Evolutionary conservation across 495 filamentous ascomycete genomes (phyloP), one percentile per base, ranked within the genome.

Genomic region (Bombardia bombarda): DNA sequence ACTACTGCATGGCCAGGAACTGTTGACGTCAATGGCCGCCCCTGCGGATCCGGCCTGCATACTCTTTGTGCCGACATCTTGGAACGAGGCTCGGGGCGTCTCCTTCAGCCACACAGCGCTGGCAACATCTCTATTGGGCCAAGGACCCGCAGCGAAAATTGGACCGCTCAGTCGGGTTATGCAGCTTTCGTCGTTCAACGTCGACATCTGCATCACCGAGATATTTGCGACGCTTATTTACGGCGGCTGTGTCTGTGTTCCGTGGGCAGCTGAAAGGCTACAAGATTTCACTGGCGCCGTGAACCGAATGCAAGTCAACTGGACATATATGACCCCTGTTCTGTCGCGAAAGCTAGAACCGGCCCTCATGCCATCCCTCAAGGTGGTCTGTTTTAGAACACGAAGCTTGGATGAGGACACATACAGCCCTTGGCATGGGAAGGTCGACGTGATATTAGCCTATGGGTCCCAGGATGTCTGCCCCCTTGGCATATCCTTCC

Each of bases 151-250:
- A 1, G 52, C 80, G 13, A 46, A 61, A 8, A 71, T 84, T 32
- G 59, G 69, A 26, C 50, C 68, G 0, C 52, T 58, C 0, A 77
- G 75, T 13, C 62, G 78, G 4, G 70, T 80, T 7, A 67, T 87
- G 48, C 83, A 87, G 45, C 77, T 83, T 41, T 79, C 82, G 2
- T 78, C 78, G 34, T 84, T 79, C 52, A 78, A 78, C 1, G 83
- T 84, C 30, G 84, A 89, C 45, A 73, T 79, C 22, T 77, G 78
- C 32, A 66, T 86, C 16, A 55, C 75, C 3, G 83, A 87, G 42
- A 77, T 83, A 3, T 74, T 84, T 40, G 77, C 79, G 4, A 79
- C 79, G 0, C 60, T 89, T 1, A 77, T 78, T 7, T 50, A 61
- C 17, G 74, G 74, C 5, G 72, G 63, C 16, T 71, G 67, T 41